These are phyloP conservation scores for Hippophae tibetana DNA, from an alignment of 306 rosid genomes.

Conservation along the genomic window DNA sequence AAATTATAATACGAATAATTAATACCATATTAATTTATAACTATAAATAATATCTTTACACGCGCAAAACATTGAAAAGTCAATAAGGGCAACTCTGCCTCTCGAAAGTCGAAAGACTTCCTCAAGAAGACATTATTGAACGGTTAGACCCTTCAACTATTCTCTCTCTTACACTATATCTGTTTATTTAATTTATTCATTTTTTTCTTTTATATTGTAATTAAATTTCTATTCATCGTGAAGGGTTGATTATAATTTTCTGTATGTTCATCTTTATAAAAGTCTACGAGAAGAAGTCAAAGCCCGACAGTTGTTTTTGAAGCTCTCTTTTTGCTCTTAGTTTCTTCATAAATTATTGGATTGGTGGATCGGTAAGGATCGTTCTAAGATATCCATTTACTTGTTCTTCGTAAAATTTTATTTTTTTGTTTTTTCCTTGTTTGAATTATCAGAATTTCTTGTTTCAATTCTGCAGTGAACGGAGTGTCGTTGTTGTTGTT, in stretches of 20 bases:
- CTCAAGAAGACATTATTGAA: neutral
- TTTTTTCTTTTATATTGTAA: neutral
- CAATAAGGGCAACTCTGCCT: constrained; percentile 55
- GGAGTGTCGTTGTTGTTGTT: neutral
- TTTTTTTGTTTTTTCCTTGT: constrained; percentile 9
- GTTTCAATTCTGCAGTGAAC: constrained; percentile 19
- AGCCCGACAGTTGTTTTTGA: constrained; percentile 23
- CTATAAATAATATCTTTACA: too few species aligned
- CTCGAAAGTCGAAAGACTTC: constrained; percentile 37
- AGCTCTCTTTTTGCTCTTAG: constrained; percentile 19
- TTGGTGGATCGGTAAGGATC: constrained; percentile 38
- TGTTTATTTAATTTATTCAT: neutral
- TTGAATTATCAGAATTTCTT: constrained; percentile 28
- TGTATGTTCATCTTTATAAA: constrained; percentile 4
- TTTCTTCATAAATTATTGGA: constrained; percentile 19
- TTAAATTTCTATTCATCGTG: neutral
- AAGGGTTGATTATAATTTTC: neutral
- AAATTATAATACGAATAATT: too few species aligned
- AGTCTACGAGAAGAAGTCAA: neutral
- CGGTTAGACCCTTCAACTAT: constrained; percentile 13
- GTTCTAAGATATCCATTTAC: constrained; percentile 17
- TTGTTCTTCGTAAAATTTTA: constrained; percentile 2
- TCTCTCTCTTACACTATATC: neutral
- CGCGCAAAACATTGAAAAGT: constrained; percentile 29
- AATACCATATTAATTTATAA: too few species aligned